Percentiles rank a stretch among this genome's conserved stretches.
Evolutionary conservation across 1,284 basidiomycete genomes (phyloP).

Genomic region (Puccinia horiana): DNA sequence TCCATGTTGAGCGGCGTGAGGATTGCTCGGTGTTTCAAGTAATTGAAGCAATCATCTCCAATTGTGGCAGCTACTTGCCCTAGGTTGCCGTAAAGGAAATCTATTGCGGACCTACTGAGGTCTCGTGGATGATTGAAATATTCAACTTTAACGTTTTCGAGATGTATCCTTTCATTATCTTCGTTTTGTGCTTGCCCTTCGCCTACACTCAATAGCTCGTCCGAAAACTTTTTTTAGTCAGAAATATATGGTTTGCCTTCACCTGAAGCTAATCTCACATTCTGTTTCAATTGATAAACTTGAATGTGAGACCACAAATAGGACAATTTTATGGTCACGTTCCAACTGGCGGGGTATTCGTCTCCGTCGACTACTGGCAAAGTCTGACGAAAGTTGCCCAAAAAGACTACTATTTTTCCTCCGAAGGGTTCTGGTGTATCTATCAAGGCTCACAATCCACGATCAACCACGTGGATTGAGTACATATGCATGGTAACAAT

Average conservation of each 20-base stretch:
- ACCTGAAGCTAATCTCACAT: background rate
- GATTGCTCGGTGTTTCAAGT: background rate
- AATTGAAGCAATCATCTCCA: background rate
- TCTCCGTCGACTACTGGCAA: background rate
- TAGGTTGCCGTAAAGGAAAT: background rate
- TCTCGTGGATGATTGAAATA: too few relatives aligned
- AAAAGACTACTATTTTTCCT: background rate
- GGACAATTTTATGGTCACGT: background rate
- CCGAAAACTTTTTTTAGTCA: background rate
- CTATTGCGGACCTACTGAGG: too few relatives aligned
- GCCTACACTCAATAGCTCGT: background rate
- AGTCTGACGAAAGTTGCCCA: conserved; percentile 23
- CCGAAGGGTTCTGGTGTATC: background rate
- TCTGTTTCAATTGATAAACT: background rate
- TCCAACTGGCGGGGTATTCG: too few relatives aligned
- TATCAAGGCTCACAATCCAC: background rate
- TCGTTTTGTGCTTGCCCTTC: background rate
- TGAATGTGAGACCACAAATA: background rate
- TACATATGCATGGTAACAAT: background rate
- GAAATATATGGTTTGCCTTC: too few relatives aligned
- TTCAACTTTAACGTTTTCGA: too few relatives aligned
- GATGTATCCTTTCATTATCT: background rate
- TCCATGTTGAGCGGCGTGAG: conserved; percentile 1
- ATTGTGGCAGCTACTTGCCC: too few relatives aligned
- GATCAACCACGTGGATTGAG: background rate